A percentile compares a stretch with the other conserved stretches of the same genome.
These are phyloP conservation scores for Graphiopsis chlorocephala DNA, from an alignment of 2,329 filamentous ascomycete genomes.

Conservation along the genomic window DNA sequence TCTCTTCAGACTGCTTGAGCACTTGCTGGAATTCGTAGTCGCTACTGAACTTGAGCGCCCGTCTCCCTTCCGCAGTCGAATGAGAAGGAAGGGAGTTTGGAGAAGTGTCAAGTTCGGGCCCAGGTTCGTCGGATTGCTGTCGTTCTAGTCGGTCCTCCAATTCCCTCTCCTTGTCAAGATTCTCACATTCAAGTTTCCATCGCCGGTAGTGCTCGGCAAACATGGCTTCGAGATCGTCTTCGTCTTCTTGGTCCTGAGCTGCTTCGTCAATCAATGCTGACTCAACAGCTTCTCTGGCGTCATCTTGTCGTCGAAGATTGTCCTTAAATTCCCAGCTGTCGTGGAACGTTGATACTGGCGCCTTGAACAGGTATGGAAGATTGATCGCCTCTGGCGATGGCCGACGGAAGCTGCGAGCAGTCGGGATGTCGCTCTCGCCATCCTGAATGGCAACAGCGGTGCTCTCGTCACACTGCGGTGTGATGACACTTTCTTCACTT, in stretches of 20 bases:
- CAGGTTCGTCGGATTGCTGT: constrained; percentile 34
- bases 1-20: constrained; percentile 69
- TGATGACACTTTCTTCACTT: constrained; percentile 32
- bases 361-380: constrained; percentile 46
- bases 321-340: constrained; percentile 40
- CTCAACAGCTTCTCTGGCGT: constrained; percentile 37
- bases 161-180: constrained; percentile 42
- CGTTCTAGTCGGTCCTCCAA: constrained; percentile 37
- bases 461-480: constrained; percentile 33
- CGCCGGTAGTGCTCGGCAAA: constrained; percentile 40
- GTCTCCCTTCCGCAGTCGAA: constrained; percentile 54
- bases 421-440: constrained; percentile 21
- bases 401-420: constrained; percentile 28
- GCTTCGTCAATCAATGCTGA: constrained; percentile 26
- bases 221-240: constrained; percentile 25
- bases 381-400: constrained; percentile 41
- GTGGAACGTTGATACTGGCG: constrained; percentile 36
- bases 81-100: constrained; percentile 22
- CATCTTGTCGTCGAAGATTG: constrained; percentile 34
- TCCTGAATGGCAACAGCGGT: constrained; percentile 25
- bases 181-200: constrained; percentile 42
- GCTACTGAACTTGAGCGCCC: constrained; percentile 59
- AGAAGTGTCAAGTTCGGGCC: constrained; percentile 47
- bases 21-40: constrained; percentile 72
- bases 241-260: constrained; percentile 31